Evolutionary conservation across 169 alveolate species (phyloP), one percentile per base, ranked within the genome.

Genomic region (Babesia bigemina): DNA sequence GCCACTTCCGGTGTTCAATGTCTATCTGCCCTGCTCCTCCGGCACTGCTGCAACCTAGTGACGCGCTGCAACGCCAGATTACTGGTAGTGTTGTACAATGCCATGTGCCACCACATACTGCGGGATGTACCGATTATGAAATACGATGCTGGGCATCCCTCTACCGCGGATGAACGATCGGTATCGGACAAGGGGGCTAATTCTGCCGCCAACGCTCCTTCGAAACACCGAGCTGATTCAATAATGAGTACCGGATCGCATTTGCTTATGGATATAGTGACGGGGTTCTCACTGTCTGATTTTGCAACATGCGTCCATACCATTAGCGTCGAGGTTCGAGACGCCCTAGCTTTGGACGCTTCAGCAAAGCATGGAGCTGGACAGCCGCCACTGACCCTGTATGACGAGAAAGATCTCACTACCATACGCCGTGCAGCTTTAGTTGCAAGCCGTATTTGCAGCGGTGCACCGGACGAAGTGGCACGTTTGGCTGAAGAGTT

Each of bases 21-120:
- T 10, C 70, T 65, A 16, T 65, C 74, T 14, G 12, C 26, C 14
- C 17, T 52, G 11, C 56, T 67, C 28, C 65, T 67, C 0, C n/a
- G 39, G 14, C 33, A 52, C 33, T 67, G 76, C 65, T 53, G 63
- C 22, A 36, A 22, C 17, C 2, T 67, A 29, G 12, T 67, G 2
- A 14, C 16, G 2, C 49, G 65, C 0, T 67, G 26, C 66, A 67
- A 29, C 48, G 56, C 45, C 42, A 47, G 33, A 11, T 26, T 52
- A 52, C 76, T 67, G 21, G 44, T 67, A 13, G 12, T 67, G 57
- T 36, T 67, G 24, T 67, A 67, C 26, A 67, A 67, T 33, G 21
- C 76, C 9, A 7, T 67, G 50, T 29, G 66, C 12, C 66, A 67
- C 42, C 63, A 67, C 66, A 11, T 67, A 11, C 29, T n/a, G 45